These are phyloP conservation scores for Wickerhamomyces ciferrii DNA, from an alignment of 805 yeast species.

Conservation along the genomic window DNA sequence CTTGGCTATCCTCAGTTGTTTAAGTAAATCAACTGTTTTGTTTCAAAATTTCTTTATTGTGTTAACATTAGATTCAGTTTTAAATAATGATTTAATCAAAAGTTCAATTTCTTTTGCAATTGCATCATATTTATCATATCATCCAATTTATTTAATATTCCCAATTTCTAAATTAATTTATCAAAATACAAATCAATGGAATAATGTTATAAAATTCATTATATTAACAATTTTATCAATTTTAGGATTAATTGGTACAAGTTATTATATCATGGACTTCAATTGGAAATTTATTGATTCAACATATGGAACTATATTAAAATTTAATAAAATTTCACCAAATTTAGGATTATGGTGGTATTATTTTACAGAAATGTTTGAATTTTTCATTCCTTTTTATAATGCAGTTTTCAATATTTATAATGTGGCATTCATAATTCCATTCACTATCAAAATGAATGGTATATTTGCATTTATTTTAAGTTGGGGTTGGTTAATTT, in stretches of 20 bases:
- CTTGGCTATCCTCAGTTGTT: constrained; percentile 57
- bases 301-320: constrained; percentile 53
- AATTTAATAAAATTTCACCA: constrained; percentile 72
- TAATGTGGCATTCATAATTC: constrained; percentile 59
- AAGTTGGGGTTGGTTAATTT: constrained; percentile 46
- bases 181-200: constrained; percentile 5
- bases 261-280: constrained; percentile 34
- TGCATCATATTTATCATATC: constrained; percentile 59
- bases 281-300: constrained; percentile 41
- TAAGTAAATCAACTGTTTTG: constrained; percentile 61
- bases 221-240: constrained; percentile 21
- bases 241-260: constrained; percentile 28
- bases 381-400: constrained; percentile 79
- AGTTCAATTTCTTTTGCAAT: constrained; percentile 52
- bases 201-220: constrained; percentile 21
- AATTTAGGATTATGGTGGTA: constrained; percentile 99
- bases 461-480: constrained; percentile 52
- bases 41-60: constrained; percentile 57
- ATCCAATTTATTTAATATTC: constrained; percentile 54
- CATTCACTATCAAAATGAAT: constrained; percentile 70
- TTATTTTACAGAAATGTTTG: constrained; percentile 92
- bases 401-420: constrained; percentile 78
- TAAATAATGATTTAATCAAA: constrained; percentile 31
- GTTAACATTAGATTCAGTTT: constrained; percentile 39
- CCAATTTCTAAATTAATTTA: constrained; percentile 40